Evolutionary conservation across 1,284 basidiomycete genomes (phyloP), one percentile per base, ranked within the genome.

Genomic region (Trametes versicolor): DNA sequence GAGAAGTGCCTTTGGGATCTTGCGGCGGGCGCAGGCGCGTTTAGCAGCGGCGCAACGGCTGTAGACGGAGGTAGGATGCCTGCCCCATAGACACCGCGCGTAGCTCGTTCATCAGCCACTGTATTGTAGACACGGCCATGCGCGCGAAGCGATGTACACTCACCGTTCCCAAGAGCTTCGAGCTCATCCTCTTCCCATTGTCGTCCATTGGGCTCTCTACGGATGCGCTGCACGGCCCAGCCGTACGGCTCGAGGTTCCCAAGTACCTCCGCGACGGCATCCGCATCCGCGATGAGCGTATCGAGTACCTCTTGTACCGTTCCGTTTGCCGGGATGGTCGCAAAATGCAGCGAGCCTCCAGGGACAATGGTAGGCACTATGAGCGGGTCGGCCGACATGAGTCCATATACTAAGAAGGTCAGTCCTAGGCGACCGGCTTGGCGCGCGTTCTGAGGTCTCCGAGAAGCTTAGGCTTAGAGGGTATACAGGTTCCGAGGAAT

Each of bases 111-210:
- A 49, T 49, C 15, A 49, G 34, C 56, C 32, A 5, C 23, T 39
- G 23, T 6, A 17, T 2, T 21, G 17, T 8, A 4, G 15, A 23
- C 25, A 29, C 2, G 21, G 5, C 7, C 23, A 41, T n/a, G n/a
- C n/a, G 41, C 7, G 36, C 25, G 17, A 23, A 54, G 13, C 10
- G 53, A 60, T 21, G 23, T 60, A 63, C 50, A 63, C 85, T 69
- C 53, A 92, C 92, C 90, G 73, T 91, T 84, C 57, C 84, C 87
- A 15, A 93, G 79, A 43, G 78, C 77, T 63, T 86, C 82, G 7
- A 94, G 79, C 64, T 91, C 90, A 3, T 84, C 80, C 70, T 92
- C 88, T 70, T 92, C 87, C 91, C 91, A 93, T 62, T 79, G 73
- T 45, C 88, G 80, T 51, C 91, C 91, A 60, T 76, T 78, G 23